Percentiles rank a stretch among this genome's conserved stretches.
Evolutionary conservation across 164 flowering plant species (phyloP).

Genomic region (Pachysandra terminalis): DNA sequence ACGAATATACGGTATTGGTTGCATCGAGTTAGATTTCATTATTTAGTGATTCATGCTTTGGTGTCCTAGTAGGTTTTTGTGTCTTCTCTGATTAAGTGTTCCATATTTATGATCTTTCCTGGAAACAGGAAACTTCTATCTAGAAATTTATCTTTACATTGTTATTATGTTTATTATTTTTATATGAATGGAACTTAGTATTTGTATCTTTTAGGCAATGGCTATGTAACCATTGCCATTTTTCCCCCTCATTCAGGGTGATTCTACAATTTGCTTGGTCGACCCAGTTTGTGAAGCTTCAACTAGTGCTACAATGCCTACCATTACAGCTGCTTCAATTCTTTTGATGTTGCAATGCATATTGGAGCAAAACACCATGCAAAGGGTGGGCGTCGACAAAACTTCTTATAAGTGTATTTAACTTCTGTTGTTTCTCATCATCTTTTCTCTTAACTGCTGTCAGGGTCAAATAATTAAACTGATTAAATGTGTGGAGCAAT

Average conservation of each 20-base stretch:
- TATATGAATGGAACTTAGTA: conserved; percentile 20
- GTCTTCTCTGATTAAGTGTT: no score
- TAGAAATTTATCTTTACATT: not conserved
- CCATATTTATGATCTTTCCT: not conserved
- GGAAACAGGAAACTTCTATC: not conserved
- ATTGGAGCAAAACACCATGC: conserved; percentile 53
- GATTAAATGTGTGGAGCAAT: conserved; percentile 43
- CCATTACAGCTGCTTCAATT: conserved; percentile 39
- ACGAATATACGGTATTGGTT: no score
- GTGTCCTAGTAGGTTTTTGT: no score
- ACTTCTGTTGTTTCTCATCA: conserved; percentile 6
- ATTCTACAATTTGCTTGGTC: conserved; percentile 28
- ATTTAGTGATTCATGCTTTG: no score
- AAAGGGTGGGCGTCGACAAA: conserved; percentile 35
- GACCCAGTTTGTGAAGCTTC: conserved; percentile 39
- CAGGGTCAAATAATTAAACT: conserved; percentile 59
- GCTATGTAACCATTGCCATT: conserved; percentile 29
- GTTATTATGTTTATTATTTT: conserved; percentile 1
- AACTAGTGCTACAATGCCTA: conserved; percentile 21
- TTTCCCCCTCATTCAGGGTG: conserved; percentile 39
- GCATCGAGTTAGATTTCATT: no score
- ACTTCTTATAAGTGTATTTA: not conserved
- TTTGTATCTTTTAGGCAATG: conserved; percentile 31
- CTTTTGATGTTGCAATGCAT: conserved; percentile 66
- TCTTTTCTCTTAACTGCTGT: conserved; percentile 6